Base-by-base conservation (phyloP, 192 early-diverging fungal species). In the Pilobolus umbonatus region DNA sequence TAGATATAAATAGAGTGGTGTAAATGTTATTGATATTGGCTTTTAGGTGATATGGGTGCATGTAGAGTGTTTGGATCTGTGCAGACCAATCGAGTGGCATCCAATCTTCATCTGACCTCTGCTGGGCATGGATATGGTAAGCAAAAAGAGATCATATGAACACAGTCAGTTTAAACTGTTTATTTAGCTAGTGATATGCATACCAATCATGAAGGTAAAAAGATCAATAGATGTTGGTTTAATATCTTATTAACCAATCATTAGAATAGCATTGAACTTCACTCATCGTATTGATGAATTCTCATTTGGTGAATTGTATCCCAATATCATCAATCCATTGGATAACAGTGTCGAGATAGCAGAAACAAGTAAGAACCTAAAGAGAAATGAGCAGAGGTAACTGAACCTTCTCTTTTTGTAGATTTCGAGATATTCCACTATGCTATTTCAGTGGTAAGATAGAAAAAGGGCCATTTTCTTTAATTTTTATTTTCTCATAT, bases 231-330 rank as follows among this genome's bases (percentile, higher is more conserved):
- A n/a, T n/a, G n/a, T n/a, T n/a, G n/a, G n/a, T n/a, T n/a, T n/a
- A n/a, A n/a, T n/a, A n/a, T n/a, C 30, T 21, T 4, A 25, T 15
- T 21, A 19, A 0, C 32, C 38, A 15, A 2, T 29, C 61, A 4
- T n/a, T n/a, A n/a, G n/a, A n/a, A n/a, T 68, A 84, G 87, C 79
- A 48, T 82, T 98, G 71, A 98, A 98, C 71, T 94, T 98, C 67
- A 95, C 94, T 0, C 95, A 98, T 72, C 83, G 86, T 42, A 90
- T 98, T 36, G 88, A 94, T 57, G 85, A 90, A 67, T 75, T 98
- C 25, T 94, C 93, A 1, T 98, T 95, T 75, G 95, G 95, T 31
- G 71, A 69, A 8, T 63, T 86, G 34, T 96, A 95, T 63, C 93
- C 93, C 2, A 85, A 75, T 35, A 73, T 98, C 21, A 73, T 83